Evolutionary conservation across 352 stramenopile genomes (phyloP), one percentile per base, ranked within the genome.

Genomic region (Pythium phragmiticola): DNA sequence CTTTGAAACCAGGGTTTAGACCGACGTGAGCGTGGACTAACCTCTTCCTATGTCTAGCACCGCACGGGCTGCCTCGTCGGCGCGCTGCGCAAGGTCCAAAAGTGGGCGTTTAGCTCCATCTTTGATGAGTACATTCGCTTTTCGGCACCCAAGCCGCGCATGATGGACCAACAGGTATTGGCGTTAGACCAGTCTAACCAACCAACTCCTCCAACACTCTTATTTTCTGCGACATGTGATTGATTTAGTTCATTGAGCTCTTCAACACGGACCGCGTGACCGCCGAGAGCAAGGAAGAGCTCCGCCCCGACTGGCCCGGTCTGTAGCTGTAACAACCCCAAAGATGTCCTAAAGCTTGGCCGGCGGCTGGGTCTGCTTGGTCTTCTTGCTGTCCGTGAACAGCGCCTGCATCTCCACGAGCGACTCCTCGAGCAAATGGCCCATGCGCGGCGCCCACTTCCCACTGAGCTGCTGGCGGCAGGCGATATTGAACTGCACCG

Each of bases 61-160:
- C 83, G 85, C 28, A 94, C 85, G 16, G 85, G 85, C 21, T 92
- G 80, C 45, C 71, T 94, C 33, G 82, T 94, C 4, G 85, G 85
- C 28, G 90, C 81, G 37, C 50, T 94, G 61, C 79, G 85, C 28
- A 92, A 92, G 50, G 82, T 94, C 39, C 83, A 91, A 71, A 78
- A 81, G 58, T 94, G 85, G 85, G 83, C 80, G 17, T 89, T 90
- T 58, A 89, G 82, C 65, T 90, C 82, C 36, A 90, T 90, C 47
- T 90, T 92, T 49, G 80, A 92, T 67, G 85, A 94, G 65, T 94
- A 94, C 74, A 90, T 92, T 42, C 82, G 85, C 46, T 93, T 93
- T 63, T 94, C 87, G 6, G 74, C 78, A 6, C 87, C 87, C 11
- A 96, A 96, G 63, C 81, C 83, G 9, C 82, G 87, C 33, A 92